These are phyloP conservation scores for Coemansia sp. DNA, from an alignment of 192 early-diverging fungal species.

Conservation along the genomic window DNA sequence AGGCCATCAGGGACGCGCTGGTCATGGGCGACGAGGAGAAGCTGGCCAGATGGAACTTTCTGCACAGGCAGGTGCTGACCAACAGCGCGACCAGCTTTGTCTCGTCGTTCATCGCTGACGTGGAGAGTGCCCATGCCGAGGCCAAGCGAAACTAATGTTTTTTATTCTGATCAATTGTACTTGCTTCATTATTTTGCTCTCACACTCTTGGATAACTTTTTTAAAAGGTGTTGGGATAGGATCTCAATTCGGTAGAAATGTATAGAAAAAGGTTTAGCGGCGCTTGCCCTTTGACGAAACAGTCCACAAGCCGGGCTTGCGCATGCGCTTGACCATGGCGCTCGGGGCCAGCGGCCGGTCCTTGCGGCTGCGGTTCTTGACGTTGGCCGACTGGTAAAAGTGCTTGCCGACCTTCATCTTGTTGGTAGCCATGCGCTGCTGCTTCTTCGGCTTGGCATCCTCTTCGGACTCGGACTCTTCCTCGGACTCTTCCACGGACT, in stretches of 20 bases:
- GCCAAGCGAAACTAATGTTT: not conserved
- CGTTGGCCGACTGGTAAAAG: slow-evolving; percentile 90
- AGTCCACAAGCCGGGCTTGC: slow-evolving; percentile 48
- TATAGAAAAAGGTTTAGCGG: not conserved
- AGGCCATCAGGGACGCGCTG: slow-evolving; percentile 88
- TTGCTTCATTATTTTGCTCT: not conserved
- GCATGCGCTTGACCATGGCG: slow-evolving; percentile 49
- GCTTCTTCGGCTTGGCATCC: slow-evolving; percentile 55
- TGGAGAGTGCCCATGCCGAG: slow-evolving; percentile 23
- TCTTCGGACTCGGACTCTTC: slow-evolving; percentile 27
- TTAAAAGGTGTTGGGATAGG: no score
- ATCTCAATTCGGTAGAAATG: no score
- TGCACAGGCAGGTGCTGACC: slow-evolving; percentile 64
- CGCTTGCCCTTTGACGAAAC: slow-evolving; percentile 27
- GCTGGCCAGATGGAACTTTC: slow-evolving; percentile 66
- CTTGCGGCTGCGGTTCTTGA: slow-evolving; percentile 93
- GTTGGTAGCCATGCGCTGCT: slow-evolving; percentile 85
- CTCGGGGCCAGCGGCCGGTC: slow-evolving; percentile 65
- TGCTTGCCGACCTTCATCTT: slow-evolving; percentile 88
- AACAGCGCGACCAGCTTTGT: slow-evolving; percentile 74
- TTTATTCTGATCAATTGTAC: not conserved
- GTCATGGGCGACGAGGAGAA: slow-evolving; percentile 80
- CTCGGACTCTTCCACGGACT: slow-evolving; percentile 9
- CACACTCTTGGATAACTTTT: no score
- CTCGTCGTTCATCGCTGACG: slow-evolving; percentile 53